Conservation (phyloP, 2,329 filamentous ascomycete species). For the Neofusicoccum kwambonambiense region DNA sequence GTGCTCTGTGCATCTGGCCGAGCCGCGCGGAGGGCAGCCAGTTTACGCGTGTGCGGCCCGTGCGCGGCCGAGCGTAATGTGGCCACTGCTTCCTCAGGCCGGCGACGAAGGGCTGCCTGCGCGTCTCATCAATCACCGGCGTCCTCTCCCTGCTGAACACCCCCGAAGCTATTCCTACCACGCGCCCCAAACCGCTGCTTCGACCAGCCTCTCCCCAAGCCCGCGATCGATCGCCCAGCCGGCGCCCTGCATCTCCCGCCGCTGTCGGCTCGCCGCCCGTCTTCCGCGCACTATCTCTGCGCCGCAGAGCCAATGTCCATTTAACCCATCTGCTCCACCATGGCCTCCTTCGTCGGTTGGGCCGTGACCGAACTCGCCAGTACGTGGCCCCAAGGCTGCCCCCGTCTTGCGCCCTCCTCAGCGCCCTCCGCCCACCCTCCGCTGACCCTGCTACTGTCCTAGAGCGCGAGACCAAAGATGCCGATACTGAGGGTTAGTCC, state of each 20-base stretch:
- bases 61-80: constrained; percentile 1
- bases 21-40: not conserved
- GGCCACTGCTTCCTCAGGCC: constrained; percentile 11
- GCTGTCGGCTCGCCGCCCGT: not conserved
- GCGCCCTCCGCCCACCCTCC: constrained; percentile 16
- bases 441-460: constrained; percentile 1
- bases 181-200: not conserved
- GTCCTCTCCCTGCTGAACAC: not conserved
- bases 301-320: constrained; percentile 16
- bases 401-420: constrained; percentile 24
- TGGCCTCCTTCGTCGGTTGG: constrained; percentile 40
- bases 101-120: not conserved
- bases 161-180: constrained; percentile 9
- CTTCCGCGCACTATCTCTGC: constrained; percentile 12
- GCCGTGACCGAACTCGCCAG: constrained; percentile 40
- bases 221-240: not conserved
- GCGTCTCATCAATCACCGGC: constrained; percentile 12
- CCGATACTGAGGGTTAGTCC: constrained; percentile 47
- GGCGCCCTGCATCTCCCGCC: not conserved
- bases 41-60: not conserved
- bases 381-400: constrained; percentile 25
- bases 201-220: not conserved
- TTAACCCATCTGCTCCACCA: constrained; percentile 23
- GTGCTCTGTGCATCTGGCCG: not conserved
- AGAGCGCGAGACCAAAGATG: constrained; percentile 47